phyloP scores from a whole-genome alignment of 1,284 basidiomycete genomes.

The Boletus hoseneyae region DNA sequence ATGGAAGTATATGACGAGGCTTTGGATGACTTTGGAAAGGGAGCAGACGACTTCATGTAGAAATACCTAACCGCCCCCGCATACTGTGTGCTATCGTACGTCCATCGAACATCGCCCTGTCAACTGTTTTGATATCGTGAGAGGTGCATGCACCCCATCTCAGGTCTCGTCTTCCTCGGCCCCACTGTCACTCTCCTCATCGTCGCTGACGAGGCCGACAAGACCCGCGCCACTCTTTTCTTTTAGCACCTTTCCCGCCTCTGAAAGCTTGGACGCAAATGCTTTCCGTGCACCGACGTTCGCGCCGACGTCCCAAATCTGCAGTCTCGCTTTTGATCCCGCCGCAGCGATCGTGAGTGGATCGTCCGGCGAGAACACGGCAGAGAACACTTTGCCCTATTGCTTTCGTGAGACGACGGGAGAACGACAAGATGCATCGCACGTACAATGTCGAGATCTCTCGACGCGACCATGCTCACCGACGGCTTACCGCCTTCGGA shows the following conservation, averaged over 20 bases:
- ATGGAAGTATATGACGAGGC: conserved; percentile 80
- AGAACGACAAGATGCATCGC: neutral
- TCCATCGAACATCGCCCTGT: conserved; percentile 6
- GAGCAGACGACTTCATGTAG: conserved; percentile 76
- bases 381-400: conserved; percentile 94
- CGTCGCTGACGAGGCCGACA: conserved; percentile 65
- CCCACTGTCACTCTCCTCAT: conserved; percentile 62
- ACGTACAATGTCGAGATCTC: conserved; percentile 92
- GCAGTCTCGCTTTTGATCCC: conserved; percentile 88
- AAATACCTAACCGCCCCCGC: conserved; percentile 15
- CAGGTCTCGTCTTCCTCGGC: conserved; percentile 35
- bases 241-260: conserved; percentile 63
- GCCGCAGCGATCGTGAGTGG: conserved; percentile 92
- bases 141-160: neutral
- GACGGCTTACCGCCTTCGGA: conserved; percentile 63
- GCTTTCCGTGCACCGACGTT: conserved; percentile 78
- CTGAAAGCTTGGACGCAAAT: conserved; percentile 69
- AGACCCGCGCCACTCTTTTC: conserved; percentile 68
- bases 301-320: conserved; percentile 90
- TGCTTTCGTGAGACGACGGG: neutral
- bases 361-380: conserved; percentile 90
- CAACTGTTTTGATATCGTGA: conserved; percentile 6
- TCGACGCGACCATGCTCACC: conserved; percentile 84
- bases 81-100: conserved; percentile 16
- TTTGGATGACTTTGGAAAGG: conserved; percentile 76